These are phyloP conservation scores for Poa pratensis DNA, from an alignment of 176 grass and related monocot species.

Conservation along the genomic window DNA sequence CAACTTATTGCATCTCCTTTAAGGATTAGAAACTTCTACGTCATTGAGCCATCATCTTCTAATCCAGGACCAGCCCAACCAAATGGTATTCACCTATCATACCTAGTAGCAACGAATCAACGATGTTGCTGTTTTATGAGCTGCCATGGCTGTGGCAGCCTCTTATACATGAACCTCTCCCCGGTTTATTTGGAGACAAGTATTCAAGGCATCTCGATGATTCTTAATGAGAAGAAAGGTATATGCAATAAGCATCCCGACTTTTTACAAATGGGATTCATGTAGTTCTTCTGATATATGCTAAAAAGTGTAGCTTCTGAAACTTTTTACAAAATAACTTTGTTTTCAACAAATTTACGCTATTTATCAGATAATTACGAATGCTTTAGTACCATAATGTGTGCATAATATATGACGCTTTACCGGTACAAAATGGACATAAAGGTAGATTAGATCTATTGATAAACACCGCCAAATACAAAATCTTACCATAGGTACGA, in stretches of 20 bases:
- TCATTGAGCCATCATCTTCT: not conserved
- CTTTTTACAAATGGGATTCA: not conserved
- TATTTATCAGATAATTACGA: not conserved
- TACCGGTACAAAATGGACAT: slow-evolving; percentile 6
- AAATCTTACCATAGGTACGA: slow-evolving; percentile 86
- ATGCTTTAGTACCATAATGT: not conserved
- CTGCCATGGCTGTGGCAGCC: not conserved
- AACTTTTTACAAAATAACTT: not conserved
- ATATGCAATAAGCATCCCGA: slow-evolving; percentile 2
- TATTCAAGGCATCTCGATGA: not conserved
- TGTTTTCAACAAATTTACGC: not conserved
- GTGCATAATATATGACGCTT: not conserved
- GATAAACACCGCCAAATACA: slow-evolving; percentile 9
- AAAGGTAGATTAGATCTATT: slow-evolving; percentile 24
- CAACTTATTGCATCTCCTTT: slow-evolving; percentile 1
- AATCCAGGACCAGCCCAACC: not conserved
- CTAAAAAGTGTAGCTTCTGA: not conserved
- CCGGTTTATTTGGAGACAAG: not conserved
- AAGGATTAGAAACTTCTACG: not conserved
- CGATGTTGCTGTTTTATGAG: not conserved
- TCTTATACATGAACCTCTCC: not conserved
- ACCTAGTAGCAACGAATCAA: not conserved
- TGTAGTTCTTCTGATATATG: not conserved
- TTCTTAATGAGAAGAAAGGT: not conserved
- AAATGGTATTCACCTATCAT: not conserved